Conservation (phyloP, 345 rosid genomes). For the Anastatica hierochuntica region DNA sequence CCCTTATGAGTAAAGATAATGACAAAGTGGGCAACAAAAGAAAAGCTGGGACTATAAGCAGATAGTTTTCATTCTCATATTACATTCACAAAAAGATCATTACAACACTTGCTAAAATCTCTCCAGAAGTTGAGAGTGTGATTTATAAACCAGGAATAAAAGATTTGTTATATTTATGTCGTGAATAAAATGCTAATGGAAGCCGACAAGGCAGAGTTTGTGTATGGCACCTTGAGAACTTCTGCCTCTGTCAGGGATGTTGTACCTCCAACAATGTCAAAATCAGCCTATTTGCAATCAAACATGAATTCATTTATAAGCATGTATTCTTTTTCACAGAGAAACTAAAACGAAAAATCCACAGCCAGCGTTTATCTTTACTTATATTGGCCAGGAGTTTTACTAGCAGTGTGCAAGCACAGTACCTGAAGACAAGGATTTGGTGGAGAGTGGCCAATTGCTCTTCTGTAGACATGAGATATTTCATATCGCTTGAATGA, state of each 20-base stretch:
- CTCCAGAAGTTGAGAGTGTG: neutral
- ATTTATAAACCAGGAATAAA: neutral
- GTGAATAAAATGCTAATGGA: neutral
- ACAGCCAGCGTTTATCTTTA: neutral
- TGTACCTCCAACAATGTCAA: conserved; percentile 88
- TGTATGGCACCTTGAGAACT: conserved; percentile 42
- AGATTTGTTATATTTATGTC: neutral
- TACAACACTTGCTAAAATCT: neutral
- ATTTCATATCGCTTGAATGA: conserved; percentile 84
- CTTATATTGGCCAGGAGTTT: neutral
- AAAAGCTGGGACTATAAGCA: neutral
- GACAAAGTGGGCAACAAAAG: neutral
- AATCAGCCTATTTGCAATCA: conserved; percentile 63
- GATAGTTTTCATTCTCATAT: neutral
- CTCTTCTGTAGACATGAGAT: conserved; percentile 75
- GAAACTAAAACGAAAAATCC: conserved; percentile 3
- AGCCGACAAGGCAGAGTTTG: neutral
- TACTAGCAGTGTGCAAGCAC: conserved; percentile 3
- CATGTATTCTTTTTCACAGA: conserved; percentile 2
- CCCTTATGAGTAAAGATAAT: neutral
- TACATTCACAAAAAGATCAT: too few relatives aligned
- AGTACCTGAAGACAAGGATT: conserved; percentile 79
- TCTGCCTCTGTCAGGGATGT: conserved; percentile 86
- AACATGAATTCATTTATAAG: conserved; percentile 10
- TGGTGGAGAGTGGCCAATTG: conserved; percentile 93